Base-by-base conservation (phyloP, 169 alveolate genomes). In the Cryptosporidium meleagridis region DNA sequence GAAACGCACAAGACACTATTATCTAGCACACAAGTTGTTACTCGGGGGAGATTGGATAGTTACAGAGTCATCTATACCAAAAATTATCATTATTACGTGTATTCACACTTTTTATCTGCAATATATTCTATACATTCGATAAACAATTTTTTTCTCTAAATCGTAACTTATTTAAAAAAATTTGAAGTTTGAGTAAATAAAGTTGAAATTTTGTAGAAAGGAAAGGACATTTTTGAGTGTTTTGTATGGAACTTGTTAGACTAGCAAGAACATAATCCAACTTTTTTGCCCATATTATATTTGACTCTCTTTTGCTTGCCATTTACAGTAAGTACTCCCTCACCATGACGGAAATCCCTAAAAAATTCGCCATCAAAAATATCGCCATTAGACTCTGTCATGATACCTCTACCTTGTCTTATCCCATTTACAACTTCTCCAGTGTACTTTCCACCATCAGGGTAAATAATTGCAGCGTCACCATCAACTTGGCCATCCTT, bases 281-380 rank as follows among this genome's bases (percentile, higher is more conserved):
- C 89, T 3, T 80, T 80, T 41, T 80, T 80, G 8, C 89, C 89
- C 89, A 80, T 80, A 80, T 59, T 80, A 80, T 80, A 80, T 44
- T 80, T 80, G 4, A 80, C 89, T 80, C 89, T 80, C 69, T 80
- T 80, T 41, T 59, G 80, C 44, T 80, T 80, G 8, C 89, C 89
- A 67, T 80, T 80, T 44, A 59, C 89, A 4, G 89, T 41, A 26
- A 80, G 68, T 14, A 51, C 23, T 18, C 89, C 89, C 9, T 80
- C 89, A 8, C 89, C 89, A 23, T 80, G 89, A 35, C 89, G 73
- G 48, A 80, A 59, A 61, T 80, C 89, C 21, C 89, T 80, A 29
- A 80, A 80, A 39, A 97, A 97, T 86, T 96, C 93, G 3, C 98
- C 98, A 86, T 95, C 98, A 89, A 95, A 97, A 70, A 93, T 93